Conservation (phyloP, 768 basidiomycete genomes). For the Clitopilus passeckerianus region DNA sequence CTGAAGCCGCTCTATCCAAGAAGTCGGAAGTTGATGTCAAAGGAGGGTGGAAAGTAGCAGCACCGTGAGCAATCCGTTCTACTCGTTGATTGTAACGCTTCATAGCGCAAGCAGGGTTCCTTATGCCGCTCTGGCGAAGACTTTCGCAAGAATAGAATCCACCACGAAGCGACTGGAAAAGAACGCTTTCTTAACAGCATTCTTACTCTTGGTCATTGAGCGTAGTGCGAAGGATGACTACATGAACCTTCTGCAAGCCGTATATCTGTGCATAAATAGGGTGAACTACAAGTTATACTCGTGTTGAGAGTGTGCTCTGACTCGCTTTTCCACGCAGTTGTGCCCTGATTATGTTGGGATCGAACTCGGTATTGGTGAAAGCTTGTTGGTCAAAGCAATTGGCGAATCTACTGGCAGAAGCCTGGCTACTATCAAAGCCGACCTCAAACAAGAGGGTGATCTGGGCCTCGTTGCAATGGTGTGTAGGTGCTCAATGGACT, state of each 20-base stretch:
- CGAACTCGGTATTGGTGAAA: conserved; percentile 96
- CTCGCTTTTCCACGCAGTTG: conserved; percentile 42
- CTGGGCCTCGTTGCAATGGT: conserved; percentile 97
- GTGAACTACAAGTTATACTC: conserved; percentile 36
- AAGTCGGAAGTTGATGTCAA: conserved; percentile 68
- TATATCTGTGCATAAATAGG: conserved; percentile 96
- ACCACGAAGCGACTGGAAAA: conserved; percentile 97
- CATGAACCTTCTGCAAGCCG: conserved; percentile 75
- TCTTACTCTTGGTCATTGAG: conserved; percentile 86
- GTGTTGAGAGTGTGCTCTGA: conserved; percentile 4
- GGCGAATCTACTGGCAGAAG: conserved; percentile 93
- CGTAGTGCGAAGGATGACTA: conserved; percentile 72
- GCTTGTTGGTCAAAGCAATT: conserved; percentile 91
- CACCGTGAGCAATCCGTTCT: conserved; percentile 56
- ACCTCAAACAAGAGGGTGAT: conserved; percentile 93
- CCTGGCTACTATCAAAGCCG: conserved; percentile 75
- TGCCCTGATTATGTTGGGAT: conserved; percentile 94
- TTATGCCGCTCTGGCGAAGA: conserved; percentile 87
- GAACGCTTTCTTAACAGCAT: conserved; percentile 79
- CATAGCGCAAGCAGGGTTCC: conserved; percentile 59
- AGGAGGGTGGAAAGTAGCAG: conserved; percentile 80
- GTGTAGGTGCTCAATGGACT: conserved; percentile 11
- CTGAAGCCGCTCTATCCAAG: conserved; percentile 59
- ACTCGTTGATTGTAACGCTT: not conserved
- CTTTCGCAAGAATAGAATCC: conserved; percentile 84